Evolutionary conservation across 78 protist species (phyloP).

Genomic region (Dictyostelium discoideum): DNA sequence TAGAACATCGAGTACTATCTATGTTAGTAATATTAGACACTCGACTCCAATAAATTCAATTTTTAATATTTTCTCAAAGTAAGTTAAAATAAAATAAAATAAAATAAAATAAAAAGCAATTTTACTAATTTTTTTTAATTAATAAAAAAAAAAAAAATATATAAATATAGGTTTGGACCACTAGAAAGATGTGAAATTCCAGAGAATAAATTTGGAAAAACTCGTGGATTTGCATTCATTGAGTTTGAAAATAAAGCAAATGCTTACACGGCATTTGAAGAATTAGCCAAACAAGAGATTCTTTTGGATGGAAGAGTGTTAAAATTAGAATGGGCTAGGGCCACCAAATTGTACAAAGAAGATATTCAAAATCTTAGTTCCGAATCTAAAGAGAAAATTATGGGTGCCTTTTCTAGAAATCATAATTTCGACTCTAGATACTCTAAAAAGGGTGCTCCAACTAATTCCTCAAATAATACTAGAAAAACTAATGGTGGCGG

Average conservation of each 20-base stretch:
- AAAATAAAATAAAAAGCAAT: background rate
- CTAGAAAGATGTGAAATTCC: constrained; percentile 75
- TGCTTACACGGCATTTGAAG: constrained; percentile 49
- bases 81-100: background rate
- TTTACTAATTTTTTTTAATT: background rate
- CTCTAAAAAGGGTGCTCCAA: constrained; percentile 14
- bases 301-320: constrained; percentile 64
- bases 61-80: constrained; percentile 56
- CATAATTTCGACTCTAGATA: constrained; percentile 70
- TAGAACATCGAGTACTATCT: constrained; percentile 80
- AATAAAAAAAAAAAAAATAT: background rate
- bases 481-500: background rate
- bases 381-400: constrained; percentile 70
- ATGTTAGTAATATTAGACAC: constrained; percentile 79
- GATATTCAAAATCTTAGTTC: constrained; percentile 62
- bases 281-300: constrained; percentile 62
- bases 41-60: constrained; percentile 70
- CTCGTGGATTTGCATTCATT: constrained; percentile 77
- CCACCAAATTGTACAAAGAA: constrained; percentile 77
- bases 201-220: constrained; percentile 77
- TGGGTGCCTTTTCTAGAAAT: constrained; percentile 76
- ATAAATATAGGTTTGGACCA: constrained; percentile 59
- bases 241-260: constrained; percentile 67
- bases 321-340: constrained; percentile 78
- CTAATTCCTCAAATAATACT: background rate